phyloP scores from a whole-genome alignment of 2,329 filamentous ascomycete genomes.

The Fusarium sp. region DNA sequence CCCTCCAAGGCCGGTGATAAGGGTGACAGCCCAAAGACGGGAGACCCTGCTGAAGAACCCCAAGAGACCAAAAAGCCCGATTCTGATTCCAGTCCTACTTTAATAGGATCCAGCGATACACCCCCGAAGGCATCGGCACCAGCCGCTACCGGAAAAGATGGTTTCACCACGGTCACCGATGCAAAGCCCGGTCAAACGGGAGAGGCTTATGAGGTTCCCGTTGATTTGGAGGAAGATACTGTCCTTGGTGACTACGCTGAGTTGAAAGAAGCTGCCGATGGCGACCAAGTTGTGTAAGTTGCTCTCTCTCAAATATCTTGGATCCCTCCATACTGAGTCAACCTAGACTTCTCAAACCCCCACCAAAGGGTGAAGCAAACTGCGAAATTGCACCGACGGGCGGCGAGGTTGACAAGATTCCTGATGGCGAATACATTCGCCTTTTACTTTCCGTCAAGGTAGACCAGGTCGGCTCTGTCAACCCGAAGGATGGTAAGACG shows the following conservation, averaged over 20 bases:
- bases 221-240: conserved; percentile 1
- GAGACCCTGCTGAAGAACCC: background rate
- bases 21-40: background rate
- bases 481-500: background rate
- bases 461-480: background rate
- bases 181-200: background rate
- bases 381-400: conserved; percentile 1
- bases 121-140: background rate
- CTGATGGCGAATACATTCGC: conserved; percentile 2
- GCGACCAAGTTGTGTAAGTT: conserved; percentile 3
- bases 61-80: background rate
- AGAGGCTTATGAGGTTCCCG: background rate
- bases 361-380: conserved; percentile 8
- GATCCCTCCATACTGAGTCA: accelerated
- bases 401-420: conserved; percentile 1
- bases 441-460: conserved; percentile 5
- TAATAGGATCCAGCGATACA: background rate
- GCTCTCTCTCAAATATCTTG: accelerated
- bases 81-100: background rate
- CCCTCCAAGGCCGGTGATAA: background rate
- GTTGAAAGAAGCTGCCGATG: background rate
- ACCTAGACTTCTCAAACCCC: conserved; percentile 5
- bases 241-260: conserved; percentile 10
- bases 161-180: conserved; percentile 5
- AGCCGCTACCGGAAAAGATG: background rate